Conservation (phyloP, 306 rosid genomes). For the Nissolia schottii region DNA sequence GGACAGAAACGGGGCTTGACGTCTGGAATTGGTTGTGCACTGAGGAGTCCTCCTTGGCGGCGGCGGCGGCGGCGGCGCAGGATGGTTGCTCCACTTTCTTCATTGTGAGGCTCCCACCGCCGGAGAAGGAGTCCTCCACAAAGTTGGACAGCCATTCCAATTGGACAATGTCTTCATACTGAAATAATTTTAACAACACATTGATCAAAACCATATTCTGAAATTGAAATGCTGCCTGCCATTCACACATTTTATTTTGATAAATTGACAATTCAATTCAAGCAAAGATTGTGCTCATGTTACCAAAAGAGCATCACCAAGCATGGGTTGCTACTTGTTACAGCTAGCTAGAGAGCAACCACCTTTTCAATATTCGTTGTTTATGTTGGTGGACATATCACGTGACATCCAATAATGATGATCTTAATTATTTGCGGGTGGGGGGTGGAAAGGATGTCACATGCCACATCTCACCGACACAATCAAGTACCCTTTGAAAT, state of each 20-base stretch:
- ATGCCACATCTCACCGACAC: slow-evolving; percentile 38
- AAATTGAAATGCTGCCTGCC: not conserved
- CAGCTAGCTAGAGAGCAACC: not conserved
- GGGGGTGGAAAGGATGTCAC: slow-evolving; percentile 4
- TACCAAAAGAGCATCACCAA: not conserved
- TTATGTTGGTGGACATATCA: slow-evolving; percentile 22
- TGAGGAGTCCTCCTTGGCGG: slow-evolving; percentile 42
- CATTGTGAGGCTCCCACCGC: slow-evolving; percentile 72
- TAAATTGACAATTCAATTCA: not conserved
- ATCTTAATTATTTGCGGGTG: slow-evolving; percentile 8
- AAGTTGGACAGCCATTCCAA: slow-evolving; percentile 92
- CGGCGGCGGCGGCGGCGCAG: too few relatives aligned
- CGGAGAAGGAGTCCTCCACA: slow-evolving; percentile 76
- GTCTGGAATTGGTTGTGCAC: slow-evolving; percentile 60
- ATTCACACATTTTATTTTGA: not conserved
- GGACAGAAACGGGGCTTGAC: slow-evolving; percentile 88
- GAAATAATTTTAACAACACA: not conserved
- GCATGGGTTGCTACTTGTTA: slow-evolving; percentile 7
- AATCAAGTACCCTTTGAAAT: not conserved
- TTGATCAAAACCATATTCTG: slow-evolving; percentile 17
- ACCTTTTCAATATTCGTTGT: not conserved
- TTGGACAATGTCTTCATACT: slow-evolving; percentile 90
- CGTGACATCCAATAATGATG: slow-evolving; percentile 42
- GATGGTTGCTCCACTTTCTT: slow-evolving; percentile 47
- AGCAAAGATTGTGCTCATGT: slow-evolving; percentile 2